These are phyloP conservation scores for Fusarium nygamai DNA, from an alignment of 2,329 filamentous ascomycete species.

Conservation along the genomic window DNA sequence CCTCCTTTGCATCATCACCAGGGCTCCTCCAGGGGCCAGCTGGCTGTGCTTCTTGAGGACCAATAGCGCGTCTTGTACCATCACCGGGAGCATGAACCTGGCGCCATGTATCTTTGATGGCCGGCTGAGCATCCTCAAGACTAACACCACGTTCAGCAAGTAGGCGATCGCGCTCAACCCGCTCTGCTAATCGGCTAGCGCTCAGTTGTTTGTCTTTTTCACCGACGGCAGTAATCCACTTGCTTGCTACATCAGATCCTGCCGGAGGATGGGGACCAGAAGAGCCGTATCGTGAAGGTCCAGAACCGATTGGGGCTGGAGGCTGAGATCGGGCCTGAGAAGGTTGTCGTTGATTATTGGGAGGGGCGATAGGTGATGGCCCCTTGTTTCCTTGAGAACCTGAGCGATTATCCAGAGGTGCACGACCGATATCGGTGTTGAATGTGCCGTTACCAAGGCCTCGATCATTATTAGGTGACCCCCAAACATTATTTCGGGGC, in stretches of 20 bases:
- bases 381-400: constrained; percentile 48
- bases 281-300: constrained; percentile 43
- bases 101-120: constrained; percentile 66
- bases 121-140: constrained; percentile 56
- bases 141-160: constrained; percentile 57
- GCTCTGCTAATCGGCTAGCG: constrained; percentile 52
- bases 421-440: constrained; percentile 66
- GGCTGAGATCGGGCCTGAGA: constrained; percentile 44
- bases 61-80: constrained; percentile 46
- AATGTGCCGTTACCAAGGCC: constrained; percentile 84
- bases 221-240: constrained; percentile 56
- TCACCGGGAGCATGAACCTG: constrained; percentile 53
- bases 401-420: constrained; percentile 51
- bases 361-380: constrained; percentile 59
- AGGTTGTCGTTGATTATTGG: constrained; percentile 40
- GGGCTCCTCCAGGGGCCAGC: constrained; percentile 45
- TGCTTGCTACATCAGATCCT: constrained; percentile 50
- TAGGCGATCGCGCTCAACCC: constrained; percentile 55
- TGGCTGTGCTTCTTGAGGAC: constrained; percentile 41
- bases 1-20: constrained; percentile 44
- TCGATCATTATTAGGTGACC: constrained; percentile 74
- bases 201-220: constrained; percentile 58
- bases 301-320: constrained; percentile 48
- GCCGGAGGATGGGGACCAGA: constrained; percentile 45
- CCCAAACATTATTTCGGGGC: constrained; percentile 78